Evolutionary conservation across 2,329 filamentous ascomycete species (phyloP), one percentile per base, ranked within the genome.

Genomic region (Rutstroemia sp.): DNA sequence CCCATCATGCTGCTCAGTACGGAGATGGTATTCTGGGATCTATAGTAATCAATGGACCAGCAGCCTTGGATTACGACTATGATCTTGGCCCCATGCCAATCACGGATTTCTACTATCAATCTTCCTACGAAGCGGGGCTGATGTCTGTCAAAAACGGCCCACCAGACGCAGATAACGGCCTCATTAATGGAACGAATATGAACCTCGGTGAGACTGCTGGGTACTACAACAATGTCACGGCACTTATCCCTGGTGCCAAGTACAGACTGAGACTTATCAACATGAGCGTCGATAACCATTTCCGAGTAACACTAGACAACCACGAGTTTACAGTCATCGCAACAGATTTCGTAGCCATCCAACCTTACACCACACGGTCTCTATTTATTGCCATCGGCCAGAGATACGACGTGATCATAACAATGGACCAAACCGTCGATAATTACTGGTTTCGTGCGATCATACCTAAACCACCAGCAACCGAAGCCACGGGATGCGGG

Each of bases 401-500:
- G 70, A 79, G 86, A 45, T 79, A 76, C 65, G 74, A 0, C 65
- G 70, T 25, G 66, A 75, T 19, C 72, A 79, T 25, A 87, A 82
- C 63, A 83, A 84, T 71, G 76, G 88, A 63, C 74, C 85, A 27
- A 80, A 81, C 0, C 73, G 77, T 42, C 80, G 80, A 73, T 14
- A 74, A 77, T 52, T 84, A 80, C 64, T 83, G 84, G 61, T 75
- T 77, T 4, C 75, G 78, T 53, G 73, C 76, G 44, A 73, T 74
- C 0, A 67, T 73, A n/a, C 39, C 39, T 7, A 42, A 42, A 42
- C 39, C 71, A 49, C 77, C 39, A 18, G 6, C 16, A n/a, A 9
- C 14, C n/a, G 39, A 42, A n/a, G 39, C 39, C 6, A 10, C 39
- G 5, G 39, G 39, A n/a, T 42, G 39, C 18, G 39, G 39, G 2